Conservation (phyloP, 2,329 filamentous ascomycete genomes). For the Venturia aucupariae region DNA sequence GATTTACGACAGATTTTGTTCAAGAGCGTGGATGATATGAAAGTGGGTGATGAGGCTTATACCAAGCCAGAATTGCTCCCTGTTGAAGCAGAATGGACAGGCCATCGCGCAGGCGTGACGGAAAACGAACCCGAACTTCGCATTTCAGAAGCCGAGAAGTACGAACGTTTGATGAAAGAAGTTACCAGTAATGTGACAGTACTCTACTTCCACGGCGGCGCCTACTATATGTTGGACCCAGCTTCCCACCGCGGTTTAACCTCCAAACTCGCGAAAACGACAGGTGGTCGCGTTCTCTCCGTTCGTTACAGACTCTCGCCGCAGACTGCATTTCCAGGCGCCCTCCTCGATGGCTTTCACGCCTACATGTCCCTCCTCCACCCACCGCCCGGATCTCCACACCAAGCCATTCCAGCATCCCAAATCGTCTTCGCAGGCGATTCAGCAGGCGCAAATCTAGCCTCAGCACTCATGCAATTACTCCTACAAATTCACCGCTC, state of each 20-base stretch:
- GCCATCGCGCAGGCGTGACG: slow-evolving; percentile 42
- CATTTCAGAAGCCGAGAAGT: slow-evolving; percentile 56
- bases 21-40: slow-evolving; percentile 48
- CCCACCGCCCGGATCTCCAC: slow-evolving; percentile 59
- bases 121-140: slow-evolving; percentile 16
- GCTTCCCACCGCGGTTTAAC: slow-evolving; percentile 51
- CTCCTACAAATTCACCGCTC: slow-evolving; percentile 52
- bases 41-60: slow-evolving; percentile 31
- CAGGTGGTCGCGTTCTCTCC: slow-evolving; percentile 58
- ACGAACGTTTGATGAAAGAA: slow-evolving; percentile 58
- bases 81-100: slow-evolving; percentile 69
- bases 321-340: slow-evolving; percentile 64
- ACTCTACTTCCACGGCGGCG: slow-evolving; percentile 69
- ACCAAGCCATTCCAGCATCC: slow-evolving; percentile 53
- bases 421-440: slow-evolving; percentile 67
- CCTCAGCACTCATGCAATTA: slow-evolving; percentile 57
- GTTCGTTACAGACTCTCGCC: slow-evolving; percentile 69
- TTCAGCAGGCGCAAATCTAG: slow-evolving; percentile 65
- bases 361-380: slow-evolving; percentile 66
- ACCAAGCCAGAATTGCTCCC: slow-evolving; percentile 45
- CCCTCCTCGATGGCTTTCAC: slow-evolving; percentile 61
- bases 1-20: slow-evolving; percentile 47
- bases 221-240: slow-evolving; percentile 66
- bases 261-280: slow-evolving; percentile 56
- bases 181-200: slow-evolving; percentile 53